phyloP scores from a whole-genome alignment of 495 filamentous ascomycete genomes.

The Neurospora sp. region DNA sequence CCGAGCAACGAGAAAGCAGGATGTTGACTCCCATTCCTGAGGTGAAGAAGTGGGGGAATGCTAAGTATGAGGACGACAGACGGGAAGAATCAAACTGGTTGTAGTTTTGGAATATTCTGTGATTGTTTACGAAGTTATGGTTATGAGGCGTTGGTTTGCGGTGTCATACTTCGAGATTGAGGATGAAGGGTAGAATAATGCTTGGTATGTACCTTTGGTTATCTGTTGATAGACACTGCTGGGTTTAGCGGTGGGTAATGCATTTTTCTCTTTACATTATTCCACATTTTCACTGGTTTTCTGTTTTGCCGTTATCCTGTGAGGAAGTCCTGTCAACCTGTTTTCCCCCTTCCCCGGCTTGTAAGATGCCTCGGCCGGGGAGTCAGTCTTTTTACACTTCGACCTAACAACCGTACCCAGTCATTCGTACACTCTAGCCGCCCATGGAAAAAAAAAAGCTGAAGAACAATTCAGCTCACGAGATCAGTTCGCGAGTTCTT shows the following conservation, averaged over 20 bases:
- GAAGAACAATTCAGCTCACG: background rate
- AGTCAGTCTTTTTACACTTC: background rate
- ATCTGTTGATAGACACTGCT: background rate
- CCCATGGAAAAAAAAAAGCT: background rate
- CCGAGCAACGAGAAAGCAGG: background rate
- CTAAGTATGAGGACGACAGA: background rate
- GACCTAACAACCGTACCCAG: background rate
- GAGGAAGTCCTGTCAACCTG: rapidly evolving
- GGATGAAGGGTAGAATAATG: too few relatives aligned
- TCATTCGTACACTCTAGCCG: background rate
- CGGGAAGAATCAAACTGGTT: background rate
- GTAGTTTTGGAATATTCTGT: background rate
- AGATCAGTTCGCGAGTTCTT: background rate
- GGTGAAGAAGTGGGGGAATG: background rate
- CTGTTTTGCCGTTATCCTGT: background rate
- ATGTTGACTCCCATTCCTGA: background rate
- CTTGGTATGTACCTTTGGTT: background rate
- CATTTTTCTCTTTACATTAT: background rate
- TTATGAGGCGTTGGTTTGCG: background rate
- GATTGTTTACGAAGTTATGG: background rate
- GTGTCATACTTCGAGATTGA: too few relatives aligned
- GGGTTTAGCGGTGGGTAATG: background rate
- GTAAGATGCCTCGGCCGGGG: background rate
- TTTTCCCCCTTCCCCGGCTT: background rate
- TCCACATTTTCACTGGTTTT: background rate